Evolutionary conservation across 2,329 filamentous ascomycete genomes (phyloP), one percentile per base, ranked within the genome.

Genomic region (Cytospora piceae): DNA sequence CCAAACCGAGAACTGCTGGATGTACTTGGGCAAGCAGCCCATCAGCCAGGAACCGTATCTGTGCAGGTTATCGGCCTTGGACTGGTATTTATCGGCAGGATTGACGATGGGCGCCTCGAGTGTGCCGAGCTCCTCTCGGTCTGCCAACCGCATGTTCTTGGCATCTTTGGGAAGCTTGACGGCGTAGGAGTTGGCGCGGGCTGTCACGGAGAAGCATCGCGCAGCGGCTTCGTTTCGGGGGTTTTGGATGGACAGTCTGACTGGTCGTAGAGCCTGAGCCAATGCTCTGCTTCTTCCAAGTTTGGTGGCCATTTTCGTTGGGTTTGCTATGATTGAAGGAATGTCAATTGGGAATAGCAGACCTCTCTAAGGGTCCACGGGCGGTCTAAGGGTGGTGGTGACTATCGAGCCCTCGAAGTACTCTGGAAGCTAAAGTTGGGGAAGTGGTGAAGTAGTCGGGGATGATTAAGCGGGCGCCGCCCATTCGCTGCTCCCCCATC

Each of bases 1-100:
- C 95, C 95, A 99, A 64, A 99, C 94, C 15, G 94, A 96, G 83
- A 98, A 98, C 82, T 99, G 95, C 83, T 99, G 96, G 73, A 99
- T 87, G 81, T 97, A 97, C 84, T 97, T 98, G 73, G 95, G 96
- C 75, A 99, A 81, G 79, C 92, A 96, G 72, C 93, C 94, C 87
- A 99, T 94, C 74, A 99, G 82, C 86, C 97, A 99, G 76, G 96
- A 89, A 74, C 95, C 95, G 77, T 99, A 99, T 74, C 89, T 90
- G 84, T 99, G 95, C 76, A 98, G 84, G 76, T 90, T 86, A 71
- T 96, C 91, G 72, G 91, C 87, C 82, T 94, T 95, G 76, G 91
- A 89, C 77, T 90, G 85, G 80, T 93, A 96, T 80, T 95, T 96
- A 85, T 98, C 95, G 78, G 92, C 87, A 42, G 94, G 94, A 81